Evolutionary conservation across 768 basidiomycete genomes (phyloP), one percentile per base, ranked within the genome.

Genomic region (Lentinus tigrinus): DNA sequence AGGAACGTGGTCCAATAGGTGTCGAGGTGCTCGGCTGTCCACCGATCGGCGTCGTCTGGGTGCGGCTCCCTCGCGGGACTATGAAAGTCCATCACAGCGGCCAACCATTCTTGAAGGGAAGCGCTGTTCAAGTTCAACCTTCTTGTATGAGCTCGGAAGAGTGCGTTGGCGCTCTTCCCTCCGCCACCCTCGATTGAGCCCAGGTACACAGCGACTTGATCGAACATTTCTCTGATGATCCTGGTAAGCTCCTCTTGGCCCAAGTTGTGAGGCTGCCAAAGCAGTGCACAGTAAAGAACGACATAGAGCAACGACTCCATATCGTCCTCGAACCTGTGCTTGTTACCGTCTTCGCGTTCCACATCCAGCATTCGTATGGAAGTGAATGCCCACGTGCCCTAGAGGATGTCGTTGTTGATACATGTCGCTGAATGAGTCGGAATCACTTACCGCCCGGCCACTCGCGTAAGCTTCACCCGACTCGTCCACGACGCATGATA

Each of bases 281-380:
- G 40, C 2, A 42, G 14, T 14, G n/a, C 40, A 8, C 13, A 8
- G 3, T 52, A 57, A 0, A 61, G 47, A 8, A 57, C 51, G 5
- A 61, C 55, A 34, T 61, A 61, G 40, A 61, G 28, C 3, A 61
- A 21, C 2, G 56, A 56, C 19, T 61, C 60, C 56, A 57, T 56
- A 27, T 61, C 60, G 38, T 61, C 55, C 23, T 43, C 14, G 31
- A 31, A 31, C 7, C 7, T 31, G 4, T 21, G n/a, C 44, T 27
- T 21, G 19, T 19, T 13, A 31, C 2, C 5, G 17, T 16, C 13
- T 16, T n/a, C n/a, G n/a, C n/a, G n/a, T n/a, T n/a, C n/a, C n/a
- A n/a, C n/a, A 36, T 57, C 28, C 7, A 57, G 56, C 37, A 57
- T 34, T 1, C 56, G 48, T 14, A n/a, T 11, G 3, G 56, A 57